Base-by-base conservation (phyloP, 2,329 filamentous ascomycete species). In the Albophoma yamanashiensis region DNA sequence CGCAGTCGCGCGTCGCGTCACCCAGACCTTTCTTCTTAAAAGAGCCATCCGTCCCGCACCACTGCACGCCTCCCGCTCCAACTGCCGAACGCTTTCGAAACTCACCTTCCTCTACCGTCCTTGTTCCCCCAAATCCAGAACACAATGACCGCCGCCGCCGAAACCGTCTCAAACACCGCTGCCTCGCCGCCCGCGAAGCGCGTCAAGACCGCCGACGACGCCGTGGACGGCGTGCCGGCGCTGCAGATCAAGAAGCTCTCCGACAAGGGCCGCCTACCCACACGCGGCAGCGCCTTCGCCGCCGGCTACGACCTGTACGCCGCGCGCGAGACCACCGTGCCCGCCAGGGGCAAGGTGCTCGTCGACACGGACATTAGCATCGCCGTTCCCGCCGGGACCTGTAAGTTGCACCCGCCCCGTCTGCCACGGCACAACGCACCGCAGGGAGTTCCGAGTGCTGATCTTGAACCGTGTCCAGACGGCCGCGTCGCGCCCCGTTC, bases 291-390 rank as follows among this genome's bases (percentile, higher is more conserved):
- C 65, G 88, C 87, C 58, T 92, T 90, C 70, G 91, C 94, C 0
- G 94, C 94, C 1, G 94, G 94, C 42, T 97, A 97, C 77, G 94
- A 99, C 75, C 72, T 99, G 61, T 97, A 97, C 76, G 88, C 86
- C 58, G 84, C 91, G 2, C 84, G 85, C 69, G 84, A 88, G 43
- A 88, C 87, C 4, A 82, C 83, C 2, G 87, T 99, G 60, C 92
- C 92, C 0, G 86, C 89, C 2, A 82, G 90, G 62, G 92, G 92
- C 66, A 92, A 96, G 76, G 91, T 80, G 0, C 78, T 97, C 38
- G 92, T 97, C 43, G 89, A 92, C 68, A 97, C 94, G 0, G 93
- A 94, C 68, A 89, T 99, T 64, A 86, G 87, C 67, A 93, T 99
- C 77, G 90, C 92, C 34, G 89, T 97, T 56, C 94, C 94, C 0